Conservation (phyloP, 176 grass and related monocot species). For the Ananas comosus region DNA sequence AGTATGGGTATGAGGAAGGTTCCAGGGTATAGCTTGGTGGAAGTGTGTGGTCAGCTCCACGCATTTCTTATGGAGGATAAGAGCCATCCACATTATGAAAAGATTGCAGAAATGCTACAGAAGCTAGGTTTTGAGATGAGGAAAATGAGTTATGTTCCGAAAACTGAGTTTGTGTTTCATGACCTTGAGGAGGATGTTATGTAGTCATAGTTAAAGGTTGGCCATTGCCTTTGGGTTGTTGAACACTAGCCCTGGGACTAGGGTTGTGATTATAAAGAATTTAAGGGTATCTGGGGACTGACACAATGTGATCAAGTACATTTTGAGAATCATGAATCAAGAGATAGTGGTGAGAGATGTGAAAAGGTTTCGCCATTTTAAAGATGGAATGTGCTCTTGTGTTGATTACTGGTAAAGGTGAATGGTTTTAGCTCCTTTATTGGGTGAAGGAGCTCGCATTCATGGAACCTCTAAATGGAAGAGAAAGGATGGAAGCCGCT, state of each 20-base stretch:
- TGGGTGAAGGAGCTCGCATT: neutral
- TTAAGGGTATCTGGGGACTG: constrained; percentile 43
- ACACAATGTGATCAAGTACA: constrained; percentile 47
- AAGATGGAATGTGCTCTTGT: constrained; percentile 43
- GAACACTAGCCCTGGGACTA: constrained; percentile 39
- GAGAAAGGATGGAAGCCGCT: neutral
- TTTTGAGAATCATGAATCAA: constrained; percentile 21
- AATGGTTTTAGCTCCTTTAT: neutral
- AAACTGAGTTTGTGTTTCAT: constrained; percentile 52
- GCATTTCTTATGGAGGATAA: constrained; percentile 45
- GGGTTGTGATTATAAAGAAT: constrained; percentile 60
- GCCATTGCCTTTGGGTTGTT: constrained; percentile 52
- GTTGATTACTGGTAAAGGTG: constrained; percentile 47
- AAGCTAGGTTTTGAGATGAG: constrained; percentile 40
- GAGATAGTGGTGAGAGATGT: constrained; percentile 48
- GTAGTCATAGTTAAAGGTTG: constrained; percentile 46
- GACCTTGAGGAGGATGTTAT: constrained; percentile 50
- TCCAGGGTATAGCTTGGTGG: constrained; percentile 43
- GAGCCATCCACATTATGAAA: constrained; percentile 44
- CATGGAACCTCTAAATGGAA: neutral
- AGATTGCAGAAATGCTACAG: constrained; percentile 29
- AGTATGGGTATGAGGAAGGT: constrained; percentile 37
- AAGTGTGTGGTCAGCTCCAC: constrained; percentile 21
- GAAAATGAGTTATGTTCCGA: constrained; percentile 44
- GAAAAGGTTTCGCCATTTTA: constrained; percentile 58